These are phyloP conservation scores for Solanum appendiculatum DNA, from an alignment of 257 asterid genomes.

Conservation along the genomic window DNA sequence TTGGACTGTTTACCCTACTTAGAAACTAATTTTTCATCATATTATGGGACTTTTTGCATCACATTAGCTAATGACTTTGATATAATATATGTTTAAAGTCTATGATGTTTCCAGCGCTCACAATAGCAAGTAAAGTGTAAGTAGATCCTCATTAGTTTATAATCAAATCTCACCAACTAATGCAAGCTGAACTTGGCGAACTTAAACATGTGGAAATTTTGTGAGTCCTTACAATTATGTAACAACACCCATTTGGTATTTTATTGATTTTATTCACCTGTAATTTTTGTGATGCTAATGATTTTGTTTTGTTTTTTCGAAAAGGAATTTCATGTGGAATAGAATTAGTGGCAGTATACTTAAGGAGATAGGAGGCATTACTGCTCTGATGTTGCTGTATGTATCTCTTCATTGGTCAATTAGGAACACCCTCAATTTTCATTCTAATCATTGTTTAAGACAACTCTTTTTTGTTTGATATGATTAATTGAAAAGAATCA, in stretches of 20 bases:
- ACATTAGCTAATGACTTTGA: no score
- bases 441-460: not conserved
- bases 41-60: no score
- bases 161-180: no score
- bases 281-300: not conserved
- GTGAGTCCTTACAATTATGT: slow-evolving; percentile 31
- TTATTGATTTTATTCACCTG: not conserved
- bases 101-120: no score
- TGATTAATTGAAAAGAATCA: not conserved
- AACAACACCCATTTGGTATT: not conserved
- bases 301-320: not conserved
- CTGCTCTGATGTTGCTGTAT: slow-evolving; percentile 58
- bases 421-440: not conserved
- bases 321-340: slow-evolving; percentile 99
- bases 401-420: slow-evolving; percentile 9
- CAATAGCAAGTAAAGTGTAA: no score
- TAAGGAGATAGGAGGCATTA: slow-evolving; percentile 77
- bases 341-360: slow-evolving; percentile 69
- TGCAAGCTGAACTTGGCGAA: slow-evolving; percentile 63
- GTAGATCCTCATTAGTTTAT: no score
- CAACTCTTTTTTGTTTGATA: not conserved
- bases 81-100: no score
- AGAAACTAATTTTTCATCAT: no score
- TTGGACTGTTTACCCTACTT: no score
- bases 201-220: slow-evolving; percentile 50